phyloP scores from a whole-genome alignment of 164 flowering plant genomes.

The Liriodendron chinense region DNA sequence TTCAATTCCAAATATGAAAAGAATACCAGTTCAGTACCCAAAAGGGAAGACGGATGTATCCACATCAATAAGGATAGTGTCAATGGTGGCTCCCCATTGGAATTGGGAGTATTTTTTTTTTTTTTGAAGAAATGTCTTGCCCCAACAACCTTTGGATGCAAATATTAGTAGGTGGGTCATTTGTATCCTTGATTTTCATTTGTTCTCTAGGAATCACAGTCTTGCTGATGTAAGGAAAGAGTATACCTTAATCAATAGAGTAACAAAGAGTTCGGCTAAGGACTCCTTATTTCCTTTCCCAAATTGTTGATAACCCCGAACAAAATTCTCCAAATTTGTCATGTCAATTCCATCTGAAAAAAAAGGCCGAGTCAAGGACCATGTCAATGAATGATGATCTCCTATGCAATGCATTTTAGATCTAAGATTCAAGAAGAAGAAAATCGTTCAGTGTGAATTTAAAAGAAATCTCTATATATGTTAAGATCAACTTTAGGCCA shows the following conservation, averaged over 20 bases:
- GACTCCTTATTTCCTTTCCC: constrained; percentile 53
- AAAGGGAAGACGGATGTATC: neutral
- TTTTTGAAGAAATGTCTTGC: too few species aligned
- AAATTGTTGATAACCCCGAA: constrained; percentile 33
- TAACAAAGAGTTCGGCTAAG: constrained; percentile 53
- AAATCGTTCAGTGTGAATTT: neutral
- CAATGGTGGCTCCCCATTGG: neutral
- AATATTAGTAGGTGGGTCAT: neutral
- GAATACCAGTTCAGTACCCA: neutral
- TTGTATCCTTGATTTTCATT: neutral
- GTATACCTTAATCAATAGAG: constrained; percentile 51
- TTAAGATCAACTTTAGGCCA: neutral
- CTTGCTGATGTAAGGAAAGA: neutral
- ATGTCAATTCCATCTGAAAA: constrained; percentile 58
- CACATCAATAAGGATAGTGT: neutral
- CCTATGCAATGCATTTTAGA: neutral
- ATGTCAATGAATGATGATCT: constrained; percentile 3
- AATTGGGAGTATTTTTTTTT: too few species aligned
- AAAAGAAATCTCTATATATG: neutral
- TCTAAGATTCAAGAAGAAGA: neutral
- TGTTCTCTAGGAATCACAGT: neutral
- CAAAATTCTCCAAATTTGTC: constrained; percentile 26
- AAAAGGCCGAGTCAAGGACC: constrained; percentile 11
- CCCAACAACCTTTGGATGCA: neutral
- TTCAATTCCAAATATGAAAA: too few species aligned